Percentiles rank a stretch among this genome's conserved stretches.
Conservation (phyloP, 345 rosid genomes). For the Rubroshorea leprosula region DNA sequence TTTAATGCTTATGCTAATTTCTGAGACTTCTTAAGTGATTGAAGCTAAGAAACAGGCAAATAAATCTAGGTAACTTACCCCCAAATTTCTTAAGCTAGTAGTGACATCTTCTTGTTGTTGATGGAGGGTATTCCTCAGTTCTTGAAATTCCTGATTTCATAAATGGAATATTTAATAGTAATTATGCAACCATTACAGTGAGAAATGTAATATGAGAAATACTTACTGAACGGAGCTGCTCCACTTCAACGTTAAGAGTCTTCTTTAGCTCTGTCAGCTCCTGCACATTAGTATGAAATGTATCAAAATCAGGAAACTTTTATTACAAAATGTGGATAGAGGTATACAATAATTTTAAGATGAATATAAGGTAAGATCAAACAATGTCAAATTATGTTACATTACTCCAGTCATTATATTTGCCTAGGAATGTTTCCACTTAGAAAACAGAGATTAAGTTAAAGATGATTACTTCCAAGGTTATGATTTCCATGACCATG, state of each 20-base stretch:
- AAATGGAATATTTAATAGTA: background rate
- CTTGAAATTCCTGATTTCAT: conserved; percentile 37
- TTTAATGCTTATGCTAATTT: background rate
- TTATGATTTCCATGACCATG: background rate
- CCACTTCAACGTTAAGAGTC: conserved; percentile 57
- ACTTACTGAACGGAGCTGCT: conserved; percentile 57
- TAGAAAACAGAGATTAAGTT: too few species aligned
- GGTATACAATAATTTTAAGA: too few species aligned
- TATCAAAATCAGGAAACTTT: background rate
- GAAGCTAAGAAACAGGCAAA: background rate
- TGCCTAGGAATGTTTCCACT: too few species aligned
- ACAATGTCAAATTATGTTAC: too few species aligned
- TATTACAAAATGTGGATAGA: background rate
- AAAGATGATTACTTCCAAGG: background rate
- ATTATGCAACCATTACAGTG: background rate
- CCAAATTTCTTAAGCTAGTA: conserved; percentile 14
- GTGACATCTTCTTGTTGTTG: conserved; percentile 22
- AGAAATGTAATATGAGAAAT: conserved; percentile 5
- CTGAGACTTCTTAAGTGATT: background rate
- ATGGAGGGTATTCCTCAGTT: conserved; percentile 17
- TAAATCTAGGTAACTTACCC: conserved; percentile 5
- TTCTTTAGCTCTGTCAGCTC: conserved; percentile 58
- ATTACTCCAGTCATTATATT: too few species aligned
- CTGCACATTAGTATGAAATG: conserved; percentile 26
- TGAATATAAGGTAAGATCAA: too few species aligned